A percentile compares a stretch with the other conserved stretches of the same genome.
phyloP scores from a whole-genome alignment of 768 basidiomycete genomes.

The Leccinum truebloodii region DNA sequence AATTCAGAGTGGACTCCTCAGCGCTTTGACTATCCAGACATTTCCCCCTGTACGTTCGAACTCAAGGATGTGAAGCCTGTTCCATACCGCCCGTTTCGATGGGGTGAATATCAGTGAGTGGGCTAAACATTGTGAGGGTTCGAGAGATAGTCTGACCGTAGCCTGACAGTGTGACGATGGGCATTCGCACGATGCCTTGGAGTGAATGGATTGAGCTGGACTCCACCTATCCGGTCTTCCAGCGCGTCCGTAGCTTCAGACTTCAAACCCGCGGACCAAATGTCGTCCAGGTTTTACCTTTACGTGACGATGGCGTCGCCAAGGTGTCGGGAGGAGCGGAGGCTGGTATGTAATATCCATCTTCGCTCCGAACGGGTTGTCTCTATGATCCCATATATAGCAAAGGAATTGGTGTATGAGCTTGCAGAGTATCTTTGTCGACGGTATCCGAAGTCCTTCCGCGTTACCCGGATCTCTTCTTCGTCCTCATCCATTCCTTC shows the following conservation, averaged over 20 bases:
- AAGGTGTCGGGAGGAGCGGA: constrained; percentile 31
- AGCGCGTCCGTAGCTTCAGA: constrained; percentile 57
- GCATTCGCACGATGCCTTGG: constrained; percentile 66
- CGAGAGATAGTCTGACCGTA: constrained; percentile 7
- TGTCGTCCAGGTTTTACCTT: constrained; percentile 47
- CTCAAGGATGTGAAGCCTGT: constrained; percentile 52
- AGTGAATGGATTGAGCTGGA: constrained; percentile 76
- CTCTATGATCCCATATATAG: constrained; percentile 34
- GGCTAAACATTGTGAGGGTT: not conserved
- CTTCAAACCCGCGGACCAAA: constrained; percentile 50
- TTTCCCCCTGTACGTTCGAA: constrained; percentile 41
- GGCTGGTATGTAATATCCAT: constrained; percentile 25
- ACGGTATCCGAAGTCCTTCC: constrained; percentile 61
- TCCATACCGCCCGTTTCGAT: constrained; percentile 64
- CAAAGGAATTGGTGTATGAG: constrained; percentile 67
- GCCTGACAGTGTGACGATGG: constrained; percentile 61
- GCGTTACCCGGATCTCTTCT: constrained; percentile 41
- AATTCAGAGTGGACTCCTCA: constrained; percentile 54
- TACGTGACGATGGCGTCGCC: constrained; percentile 41
- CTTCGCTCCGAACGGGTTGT: not conserved
- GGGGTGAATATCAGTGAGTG: constrained; percentile 63
- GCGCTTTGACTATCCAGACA: constrained; percentile 50
- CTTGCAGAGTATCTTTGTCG: constrained; percentile 64
- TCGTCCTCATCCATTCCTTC: constrained; percentile 14
- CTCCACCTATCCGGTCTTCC: constrained; percentile 52